Evolutionary conservation across 345 rosid genomes (phyloP).

Genomic region (Brassica juncea): DNA sequence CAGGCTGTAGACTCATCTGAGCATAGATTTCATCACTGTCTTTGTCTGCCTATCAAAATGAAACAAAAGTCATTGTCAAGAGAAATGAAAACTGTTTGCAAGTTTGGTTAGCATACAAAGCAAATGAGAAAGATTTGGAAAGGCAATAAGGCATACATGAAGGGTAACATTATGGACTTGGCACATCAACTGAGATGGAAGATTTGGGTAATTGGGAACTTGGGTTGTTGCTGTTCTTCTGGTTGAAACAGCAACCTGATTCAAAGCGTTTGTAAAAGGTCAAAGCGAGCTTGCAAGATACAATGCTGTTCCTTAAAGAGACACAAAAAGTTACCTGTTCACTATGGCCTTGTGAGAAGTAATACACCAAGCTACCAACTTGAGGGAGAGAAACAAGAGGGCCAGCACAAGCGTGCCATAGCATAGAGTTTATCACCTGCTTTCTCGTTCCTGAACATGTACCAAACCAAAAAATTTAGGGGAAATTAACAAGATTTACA

Average conservation of each 20-base stretch:
- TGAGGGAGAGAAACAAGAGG: slow-evolving; percentile 95
- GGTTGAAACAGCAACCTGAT: slow-evolving; percentile 88
- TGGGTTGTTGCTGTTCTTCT: slow-evolving; percentile 83
- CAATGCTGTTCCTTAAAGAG: not conserved
- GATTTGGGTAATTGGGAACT: slow-evolving; percentile 95
- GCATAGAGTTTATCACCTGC: slow-evolving; percentile 71
- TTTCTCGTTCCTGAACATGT: slow-evolving; percentile 53
- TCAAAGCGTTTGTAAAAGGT: not conserved
- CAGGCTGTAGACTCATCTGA: slow-evolving; percentile 97
- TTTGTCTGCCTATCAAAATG: slow-evolving; percentile 71
- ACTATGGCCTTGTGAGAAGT: slow-evolving; percentile 98
- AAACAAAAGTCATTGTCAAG: slow-evolving; percentile 8
- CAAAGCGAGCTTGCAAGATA: not conserved
- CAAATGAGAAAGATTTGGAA: not conserved
- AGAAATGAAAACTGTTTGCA: not conserved
- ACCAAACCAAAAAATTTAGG: not conserved
- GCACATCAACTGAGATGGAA: slow-evolving; percentile 90
- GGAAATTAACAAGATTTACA: not conserved
- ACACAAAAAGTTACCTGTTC: slow-evolving; percentile 71
- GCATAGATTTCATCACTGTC: slow-evolving; percentile 95
- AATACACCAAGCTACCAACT: slow-evolving; percentile 88
- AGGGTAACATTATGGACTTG: slow-evolving; percentile 92
- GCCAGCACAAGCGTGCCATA: slow-evolving; percentile 99
- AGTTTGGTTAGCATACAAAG: not conserved
- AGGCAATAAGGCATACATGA: slow-evolving; percentile 54